Percentiles rank a stretch among this genome's conserved stretches.
Evolutionary conservation across 31 red algal species (phyloP).

Genomic region (Pterothamnion heteromorphum): DNA sequence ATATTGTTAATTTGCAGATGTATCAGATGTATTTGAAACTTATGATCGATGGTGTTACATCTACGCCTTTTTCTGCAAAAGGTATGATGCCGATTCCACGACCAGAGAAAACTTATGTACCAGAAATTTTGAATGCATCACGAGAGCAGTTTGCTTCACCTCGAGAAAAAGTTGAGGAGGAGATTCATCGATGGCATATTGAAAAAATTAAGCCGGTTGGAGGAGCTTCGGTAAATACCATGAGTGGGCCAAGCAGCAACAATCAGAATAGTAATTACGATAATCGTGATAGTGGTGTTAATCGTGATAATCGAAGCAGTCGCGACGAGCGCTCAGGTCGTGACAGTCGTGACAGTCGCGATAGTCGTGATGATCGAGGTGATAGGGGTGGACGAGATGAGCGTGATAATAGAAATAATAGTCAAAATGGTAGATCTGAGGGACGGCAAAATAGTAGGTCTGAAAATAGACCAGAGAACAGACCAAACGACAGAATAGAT

Average conservation of each 20-base stretch:
- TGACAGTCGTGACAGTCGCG: too few species aligned
- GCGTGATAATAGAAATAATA: too few species aligned
- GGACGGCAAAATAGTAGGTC: too few species aligned
- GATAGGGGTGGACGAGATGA: too few species aligned
- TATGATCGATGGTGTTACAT: not conserved
- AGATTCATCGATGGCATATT: not conserved
- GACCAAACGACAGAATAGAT: too few species aligned
- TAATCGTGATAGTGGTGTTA: too few species aligned
- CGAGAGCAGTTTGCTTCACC: not conserved
- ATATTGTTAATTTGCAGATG: not conserved
- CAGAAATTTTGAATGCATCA: not conserved
- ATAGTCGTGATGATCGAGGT: too few species aligned
- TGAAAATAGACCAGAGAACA: too few species aligned
- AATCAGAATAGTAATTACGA: not conserved
- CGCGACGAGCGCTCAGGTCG: too few species aligned
- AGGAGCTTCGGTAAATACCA: not conserved
- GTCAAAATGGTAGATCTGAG: too few species aligned
- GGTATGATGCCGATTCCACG: not conserved
- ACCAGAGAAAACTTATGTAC: not conserved
- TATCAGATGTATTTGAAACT: slow-evolving; percentile 8
- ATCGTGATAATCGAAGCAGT: too few species aligned
- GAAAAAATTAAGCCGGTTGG: not conserved
- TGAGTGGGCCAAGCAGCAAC: not conserved
- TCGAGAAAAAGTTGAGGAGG: not conserved
- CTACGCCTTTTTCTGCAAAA: not conserved